These are phyloP conservation scores for Leptoxyphium fumago DNA, from an alignment of 2,329 filamentous ascomycete species.

Conservation along the genomic window DNA sequence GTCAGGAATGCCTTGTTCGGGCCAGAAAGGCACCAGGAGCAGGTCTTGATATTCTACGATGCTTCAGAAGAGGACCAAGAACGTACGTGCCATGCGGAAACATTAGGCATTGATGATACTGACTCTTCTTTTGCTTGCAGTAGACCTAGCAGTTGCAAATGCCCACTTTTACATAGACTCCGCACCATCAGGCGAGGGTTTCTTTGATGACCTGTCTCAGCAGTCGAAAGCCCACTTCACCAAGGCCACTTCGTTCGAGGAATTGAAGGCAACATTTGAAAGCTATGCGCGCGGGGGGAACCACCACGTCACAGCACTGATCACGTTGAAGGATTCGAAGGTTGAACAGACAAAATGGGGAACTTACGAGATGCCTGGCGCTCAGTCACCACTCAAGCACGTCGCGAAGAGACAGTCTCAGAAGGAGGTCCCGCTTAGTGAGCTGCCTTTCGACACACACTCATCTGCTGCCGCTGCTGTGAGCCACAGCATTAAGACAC, in stretches of 20 bases:
- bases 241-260: slow-evolving; percentile 1
- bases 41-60: slow-evolving; percentile 15
- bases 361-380: slow-evolving; percentile 16
- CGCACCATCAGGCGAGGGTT: not conserved
- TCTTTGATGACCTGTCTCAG: not conserved
- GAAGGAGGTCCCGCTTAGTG: slow-evolving; percentile 9
- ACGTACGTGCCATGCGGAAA: slow-evolving; percentile 3
- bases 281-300: slow-evolving; percentile 3
- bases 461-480: slow-evolving; percentile 2
- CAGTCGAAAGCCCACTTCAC: not conserved
- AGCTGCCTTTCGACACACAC: slow-evolving; percentile 4
- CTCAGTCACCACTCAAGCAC: slow-evolving; percentile 7
- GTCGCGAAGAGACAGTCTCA: slow-evolving; percentile 9
- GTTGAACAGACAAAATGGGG: slow-evolving; percentile 13
- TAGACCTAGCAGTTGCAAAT: not conserved
- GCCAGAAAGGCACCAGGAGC: slow-evolving; percentile 5
- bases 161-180: not conserved
- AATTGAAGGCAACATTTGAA: not conserved
- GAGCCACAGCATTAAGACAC: not conserved
- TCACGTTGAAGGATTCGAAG: slow-evolving; percentile 6
- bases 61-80: slow-evolving; percentile 7
- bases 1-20: slow-evolving; percentile 27
- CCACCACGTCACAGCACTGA: slow-evolving; percentile 12
- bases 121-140: not conserved
- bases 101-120: not conserved